phyloP scores from a whole-genome alignment of 169 alveolate species.

The Cryptosporidium ubiquitum region DNA sequence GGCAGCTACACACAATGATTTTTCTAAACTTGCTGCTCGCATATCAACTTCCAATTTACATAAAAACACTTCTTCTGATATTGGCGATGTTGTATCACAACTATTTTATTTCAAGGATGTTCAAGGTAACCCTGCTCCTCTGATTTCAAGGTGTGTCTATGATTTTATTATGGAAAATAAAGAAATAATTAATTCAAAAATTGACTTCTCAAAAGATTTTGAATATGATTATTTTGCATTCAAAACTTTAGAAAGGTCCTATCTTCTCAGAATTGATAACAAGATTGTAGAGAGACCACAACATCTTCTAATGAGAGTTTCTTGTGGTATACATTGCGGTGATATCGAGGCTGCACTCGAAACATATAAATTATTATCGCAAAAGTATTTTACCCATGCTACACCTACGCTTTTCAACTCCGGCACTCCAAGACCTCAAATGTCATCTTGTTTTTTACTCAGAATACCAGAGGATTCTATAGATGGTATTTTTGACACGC shows the following conservation, averaged over 20 bases:
- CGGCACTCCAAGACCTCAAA: constrained; percentile 96
- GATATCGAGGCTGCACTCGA: constrained; percentile 92
- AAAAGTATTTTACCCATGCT: constrained; percentile 97
- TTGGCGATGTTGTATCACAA: constrained; percentile 85
- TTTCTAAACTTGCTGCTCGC: constrained; percentile 97
- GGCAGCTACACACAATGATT: constrained; percentile 98
- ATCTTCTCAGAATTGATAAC: constrained; percentile 89
- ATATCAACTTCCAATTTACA: constrained; percentile 95
- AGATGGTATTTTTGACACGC: constrained; percentile 96
- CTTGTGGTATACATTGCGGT: constrained; percentile 96
- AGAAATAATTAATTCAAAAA: constrained; percentile 88
- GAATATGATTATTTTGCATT: constrained; percentile 97
- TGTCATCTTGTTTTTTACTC: constrained; percentile 96
- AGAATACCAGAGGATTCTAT: constrained; percentile 95
- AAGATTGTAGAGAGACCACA: constrained; percentile 97
- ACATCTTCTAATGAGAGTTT: constrained; percentile 97
- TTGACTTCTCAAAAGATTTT: constrained; percentile 93
- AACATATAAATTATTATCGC: constrained; percentile 95
- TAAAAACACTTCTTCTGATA: constrained; percentile 91
- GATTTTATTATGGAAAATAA: constrained; percentile 87
- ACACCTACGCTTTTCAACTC: constrained; percentile 98
- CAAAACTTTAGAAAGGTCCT: constrained; percentile 96
- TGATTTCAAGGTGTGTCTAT: constrained; percentile 92
- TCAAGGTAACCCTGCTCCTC: constrained; percentile 91
- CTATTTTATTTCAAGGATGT: constrained; percentile 86